Evolutionary conservation across 108 stramenopile genomes (phyloP).

Genomic region (Schizochytrium sp.): DNA sequence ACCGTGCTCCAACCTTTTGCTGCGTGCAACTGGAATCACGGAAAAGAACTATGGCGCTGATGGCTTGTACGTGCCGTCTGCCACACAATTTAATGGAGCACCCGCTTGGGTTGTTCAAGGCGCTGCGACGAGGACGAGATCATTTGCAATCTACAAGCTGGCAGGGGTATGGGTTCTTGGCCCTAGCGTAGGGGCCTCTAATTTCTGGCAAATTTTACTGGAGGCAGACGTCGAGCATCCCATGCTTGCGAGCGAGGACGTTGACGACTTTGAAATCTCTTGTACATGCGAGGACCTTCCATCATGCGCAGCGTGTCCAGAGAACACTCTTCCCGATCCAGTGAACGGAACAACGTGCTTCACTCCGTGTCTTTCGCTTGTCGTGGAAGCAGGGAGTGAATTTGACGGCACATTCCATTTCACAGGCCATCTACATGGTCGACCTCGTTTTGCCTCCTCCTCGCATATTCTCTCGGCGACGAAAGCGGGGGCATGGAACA

Average conservation of each 20-base stretch:
- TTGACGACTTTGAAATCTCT: background rate
- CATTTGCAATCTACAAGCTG: background rate
- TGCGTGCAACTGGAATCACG: background rate
- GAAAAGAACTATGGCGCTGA: background rate
- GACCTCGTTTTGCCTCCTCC: background rate
- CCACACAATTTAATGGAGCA: background rate
- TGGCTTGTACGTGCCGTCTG: background rate
- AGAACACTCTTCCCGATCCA: background rate
- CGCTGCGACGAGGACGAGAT: background rate
- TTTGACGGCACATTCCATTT: background rate
- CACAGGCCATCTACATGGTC: background rate
- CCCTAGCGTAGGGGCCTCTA: background rate
- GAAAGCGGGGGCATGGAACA: no score
- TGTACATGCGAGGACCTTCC: background rate
- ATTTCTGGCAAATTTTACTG: background rate
- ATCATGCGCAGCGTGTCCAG: background rate
- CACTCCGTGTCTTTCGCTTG: background rate
- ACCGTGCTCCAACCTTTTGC: background rate
- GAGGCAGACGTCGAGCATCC: background rate
- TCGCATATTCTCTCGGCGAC: background rate
- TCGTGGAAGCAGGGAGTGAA: background rate
- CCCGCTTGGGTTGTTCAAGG: background rate
- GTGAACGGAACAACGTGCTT: background rate
- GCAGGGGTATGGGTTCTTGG: background rate
- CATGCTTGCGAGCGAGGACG: background rate